phyloP scores from a whole-genome alignment of 768 basidiomycete species.

The Polyporus arcularius region DNA sequence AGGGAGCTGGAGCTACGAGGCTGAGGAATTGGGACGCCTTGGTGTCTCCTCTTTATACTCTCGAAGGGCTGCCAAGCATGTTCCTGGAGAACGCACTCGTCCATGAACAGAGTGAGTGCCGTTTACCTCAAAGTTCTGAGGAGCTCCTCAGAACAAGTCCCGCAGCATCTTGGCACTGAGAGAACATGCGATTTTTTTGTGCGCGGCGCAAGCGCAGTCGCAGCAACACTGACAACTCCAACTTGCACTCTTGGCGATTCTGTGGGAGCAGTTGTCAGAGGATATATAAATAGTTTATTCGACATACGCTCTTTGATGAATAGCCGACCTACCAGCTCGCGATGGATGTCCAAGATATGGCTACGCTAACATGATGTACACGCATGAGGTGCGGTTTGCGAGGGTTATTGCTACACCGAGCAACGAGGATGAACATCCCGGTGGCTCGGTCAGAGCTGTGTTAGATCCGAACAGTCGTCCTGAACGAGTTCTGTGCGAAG shows the following conservation, averaged over 20 bases:
- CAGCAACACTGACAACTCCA: background rate
- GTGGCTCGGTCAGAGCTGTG: too few species aligned
- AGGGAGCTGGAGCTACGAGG: constrained; percentile 1
- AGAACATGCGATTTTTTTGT: background rate
- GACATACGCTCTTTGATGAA: background rate
- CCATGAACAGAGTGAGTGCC: background rate
- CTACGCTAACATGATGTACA: background rate
- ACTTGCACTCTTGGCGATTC: background rate
- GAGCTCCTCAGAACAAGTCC: background rate
- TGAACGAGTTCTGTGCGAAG: background rate
- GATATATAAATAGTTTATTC: too few species aligned
- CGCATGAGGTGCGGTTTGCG: background rate
- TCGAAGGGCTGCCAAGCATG: background rate
- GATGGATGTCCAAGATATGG: background rate
- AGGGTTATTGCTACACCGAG: too few species aligned
- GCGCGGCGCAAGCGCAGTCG: background rate
- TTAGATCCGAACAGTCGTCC: too few species aligned
- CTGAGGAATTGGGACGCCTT: background rate
- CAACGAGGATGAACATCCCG: too few species aligned
- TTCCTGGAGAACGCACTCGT: background rate
- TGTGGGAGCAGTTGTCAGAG: background rate
- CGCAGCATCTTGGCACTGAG: constrained; percentile 5
- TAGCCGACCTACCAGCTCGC: background rate
- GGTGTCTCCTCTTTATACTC: background rate
- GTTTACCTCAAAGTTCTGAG: background rate